Base-by-base conservation (phyloP, 2,329 filamentous ascomycete genomes). In the Pleomassaria siparia region DNA sequence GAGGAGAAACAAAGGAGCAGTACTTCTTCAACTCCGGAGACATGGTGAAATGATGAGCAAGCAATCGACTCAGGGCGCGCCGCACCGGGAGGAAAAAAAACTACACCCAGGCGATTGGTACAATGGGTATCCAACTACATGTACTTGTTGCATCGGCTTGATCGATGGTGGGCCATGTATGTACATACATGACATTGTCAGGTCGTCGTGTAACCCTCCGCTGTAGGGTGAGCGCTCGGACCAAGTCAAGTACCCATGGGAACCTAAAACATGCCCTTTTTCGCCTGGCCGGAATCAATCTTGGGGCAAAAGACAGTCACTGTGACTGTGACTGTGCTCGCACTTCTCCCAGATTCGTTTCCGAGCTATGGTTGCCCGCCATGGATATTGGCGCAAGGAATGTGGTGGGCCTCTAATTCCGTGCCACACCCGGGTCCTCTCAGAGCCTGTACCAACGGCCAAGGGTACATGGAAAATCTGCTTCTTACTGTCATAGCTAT, bases 351-450 rank as follows among this genome's bases (percentile, higher is more conserved):
- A 10, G 49, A 43, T 28, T 43, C 42, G 44, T 50, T 51, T 49
- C 49, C 46, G 47, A 40, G 47, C 44, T 51, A 42, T 50, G 43
- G 59, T 51, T 54, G 41, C 48, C 49, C 40, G 43, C 47, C 32
- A 45, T 46, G 55, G 33, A 48, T 33, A 63, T 64, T 66, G 61
- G 61, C 49, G 53, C 47, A 46, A 64, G 55, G 59, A 62, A 63
- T 61, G 63, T 47, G n/a, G n/a, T n/a, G 52, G 47, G 47, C 50
- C 42, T 48, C 49, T 44, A 52, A 51, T 42, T 60, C 55, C 47
- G 51, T 59, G 54, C 36, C 40, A 60, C 54, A 48, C 41, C 49
- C n/a, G 53, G 46, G 54, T 52, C 49, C 49, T 49, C 54, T 43
- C 35, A 58, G 58, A 50, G 51, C 51, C 53, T 49, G 45, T 46